These are phyloP conservation scores for Penicillium sp. DNA, from an alignment of 2,329 filamentous ascomycete species.

Conservation along the genomic window DNA sequence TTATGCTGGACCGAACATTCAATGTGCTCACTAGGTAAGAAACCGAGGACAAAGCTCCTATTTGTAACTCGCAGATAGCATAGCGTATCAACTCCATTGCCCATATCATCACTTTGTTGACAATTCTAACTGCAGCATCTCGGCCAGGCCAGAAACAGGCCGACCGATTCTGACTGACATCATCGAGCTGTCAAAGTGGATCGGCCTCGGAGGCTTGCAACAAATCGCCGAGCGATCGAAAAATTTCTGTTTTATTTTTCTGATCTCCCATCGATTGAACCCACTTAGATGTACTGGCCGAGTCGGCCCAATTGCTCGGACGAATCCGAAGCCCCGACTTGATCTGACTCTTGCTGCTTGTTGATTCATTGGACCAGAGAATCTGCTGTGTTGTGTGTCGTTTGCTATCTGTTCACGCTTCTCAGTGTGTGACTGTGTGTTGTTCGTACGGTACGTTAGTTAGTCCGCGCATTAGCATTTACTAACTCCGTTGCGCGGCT, in stretches of 20 bases:
- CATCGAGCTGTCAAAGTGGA: slow-evolving; percentile 2
- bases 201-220: not conserved
- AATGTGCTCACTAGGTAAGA: too few species aligned
- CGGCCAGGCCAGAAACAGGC: not conserved
- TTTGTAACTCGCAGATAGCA: not conserved
- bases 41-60: too few species aligned
- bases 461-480: not conserved
- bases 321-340: not conserved
- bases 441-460: too few species aligned
- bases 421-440: too few species aligned
- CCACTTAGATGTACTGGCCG: not conserved
- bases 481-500: not conserved
- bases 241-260: not conserved
- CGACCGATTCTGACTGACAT: not conserved
- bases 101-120: not conserved
- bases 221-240: not conserved
- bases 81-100: not conserved
- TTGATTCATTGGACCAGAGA: not conserved
- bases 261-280: not conserved
- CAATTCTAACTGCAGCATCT: not conserved
- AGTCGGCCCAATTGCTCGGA: not conserved
- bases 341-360: not conserved
- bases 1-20: not conserved
- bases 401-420: not conserved
- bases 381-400: not conserved